Evolutionary conservation across 1,284 basidiomycete genomes (phyloP).

Genomic region (Sporisorium graminicola): DNA sequence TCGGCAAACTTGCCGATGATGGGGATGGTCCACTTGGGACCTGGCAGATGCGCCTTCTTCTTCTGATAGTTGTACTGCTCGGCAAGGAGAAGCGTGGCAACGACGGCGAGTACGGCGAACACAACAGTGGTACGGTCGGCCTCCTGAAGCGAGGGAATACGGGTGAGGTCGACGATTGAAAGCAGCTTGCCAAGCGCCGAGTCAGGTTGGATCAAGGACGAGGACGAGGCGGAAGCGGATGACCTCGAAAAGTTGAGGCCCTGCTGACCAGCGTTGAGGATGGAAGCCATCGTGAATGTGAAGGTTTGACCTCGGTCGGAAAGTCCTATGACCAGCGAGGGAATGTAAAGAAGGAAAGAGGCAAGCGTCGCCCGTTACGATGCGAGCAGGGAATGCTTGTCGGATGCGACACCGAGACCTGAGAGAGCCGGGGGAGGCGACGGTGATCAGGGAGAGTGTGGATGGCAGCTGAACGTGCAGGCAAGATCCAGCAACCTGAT

Average conservation of each 20-base stretch:
- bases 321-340: neutral
- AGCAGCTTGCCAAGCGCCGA: constrained; percentile 41
- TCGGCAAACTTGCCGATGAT: constrained; percentile 69
- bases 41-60: constrained; percentile 65
- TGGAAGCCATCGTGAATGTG: constrained; percentile 29
- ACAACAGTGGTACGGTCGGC: constrained; percentile 50
- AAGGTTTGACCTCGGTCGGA: neutral
- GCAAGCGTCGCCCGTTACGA: neutral
- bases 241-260: constrained; percentile 47
- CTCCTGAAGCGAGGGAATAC: constrained; percentile 46
- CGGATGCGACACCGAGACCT: neutral
- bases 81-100: constrained; percentile 53
- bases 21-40: constrained; percentile 68
- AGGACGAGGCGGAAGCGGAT: constrained; percentile 2
- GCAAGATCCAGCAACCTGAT: constrained; percentile 17
- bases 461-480: constrained; percentile 13
- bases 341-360: neutral
- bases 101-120: constrained; percentile 57
- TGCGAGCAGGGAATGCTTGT: neutral
- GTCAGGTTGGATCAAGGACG: constrained; percentile 13
- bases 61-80: constrained; percentile 63
- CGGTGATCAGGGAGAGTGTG: neutral
- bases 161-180: constrained; percentile 40
- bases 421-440: neutral
- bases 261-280: constrained; percentile 44